Evolutionary conservation across 1,284 basidiomycete genomes (phyloP), one percentile per base, ranked within the genome.

Genomic region (Hemileia vastatrix): DNA sequence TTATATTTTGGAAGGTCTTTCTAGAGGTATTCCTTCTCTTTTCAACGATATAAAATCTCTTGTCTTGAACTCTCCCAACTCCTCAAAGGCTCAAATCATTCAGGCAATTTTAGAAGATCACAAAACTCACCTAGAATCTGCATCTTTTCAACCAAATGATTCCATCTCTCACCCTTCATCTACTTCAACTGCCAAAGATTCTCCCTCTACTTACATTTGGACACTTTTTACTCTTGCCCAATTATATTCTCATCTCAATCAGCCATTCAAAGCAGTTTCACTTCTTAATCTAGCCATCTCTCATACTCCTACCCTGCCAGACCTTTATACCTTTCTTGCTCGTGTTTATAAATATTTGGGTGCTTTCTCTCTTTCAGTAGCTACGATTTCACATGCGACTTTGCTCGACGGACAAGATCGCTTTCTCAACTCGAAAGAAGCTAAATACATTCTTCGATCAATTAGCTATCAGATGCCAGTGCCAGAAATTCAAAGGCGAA

Each of bases 231-330:
- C 87, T 80, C 85, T 96, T 51, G 86, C 90, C 0, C 90, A 96
- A 67, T 92, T 96, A 76, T 83, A 94, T 71, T 87, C 67, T 69
- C 83, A 83, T 71, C 79, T 86, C 43, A 75, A 79, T 23, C 69
- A 77, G 24, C 72, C 77, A 53, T 67, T 76, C 3, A 80, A 81
- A 52, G 85, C 94, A 0, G 78, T 97, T 11, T 77, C 80, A 18
- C 78, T 88, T 18, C 79, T 97, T 27, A 80, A 85, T 31, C 68
- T 77, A 1, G 82, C 91, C 1, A 78, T 92, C 15, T 72, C 78
- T 18, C 94, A 98, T 74, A 95, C 95, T 0, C 93, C 95, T 0
- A 94, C 93, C 0, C 79, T 98, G 1, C 94, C 95, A 0, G 95
- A 99, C 70, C 79, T 98, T 24, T 84, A 87, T 71, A 87, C 89